Conservation (phyloP, 345 rosid species). For the Dipteronia sinensis region DNA sequence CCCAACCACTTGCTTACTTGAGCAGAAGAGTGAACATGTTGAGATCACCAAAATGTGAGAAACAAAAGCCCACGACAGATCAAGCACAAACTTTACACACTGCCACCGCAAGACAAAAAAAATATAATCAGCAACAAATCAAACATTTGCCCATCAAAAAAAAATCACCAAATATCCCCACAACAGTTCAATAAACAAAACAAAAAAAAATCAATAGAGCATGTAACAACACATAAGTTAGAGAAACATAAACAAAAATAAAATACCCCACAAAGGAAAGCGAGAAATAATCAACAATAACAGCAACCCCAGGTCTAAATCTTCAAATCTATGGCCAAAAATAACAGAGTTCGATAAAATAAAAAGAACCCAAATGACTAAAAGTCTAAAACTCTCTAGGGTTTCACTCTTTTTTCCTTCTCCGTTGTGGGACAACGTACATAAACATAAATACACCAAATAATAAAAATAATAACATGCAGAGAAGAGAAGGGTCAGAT, state of each 20-base stretch:
- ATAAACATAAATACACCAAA: neutral
- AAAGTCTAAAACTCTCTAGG: conserved; percentile 8
- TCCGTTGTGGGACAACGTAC: neutral
- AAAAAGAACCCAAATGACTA: conserved; percentile 2
- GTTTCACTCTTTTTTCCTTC: neutral
- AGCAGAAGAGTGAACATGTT: conserved; percentile 6
- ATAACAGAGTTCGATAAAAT: neutral
- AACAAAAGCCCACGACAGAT: conserved; percentile 37
- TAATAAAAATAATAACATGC: neutral
- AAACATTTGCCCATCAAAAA: conserved; percentile 15
- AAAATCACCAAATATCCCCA: neutral
- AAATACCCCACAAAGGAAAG: conserved; percentile 4
- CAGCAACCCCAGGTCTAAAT: neutral
- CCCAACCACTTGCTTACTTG: conserved; percentile 10
- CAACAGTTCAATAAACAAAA: neutral
- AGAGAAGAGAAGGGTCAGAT: conserved; percentile 27
- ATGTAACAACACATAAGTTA: neutral
- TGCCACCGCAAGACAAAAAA: conserved; percentile 40
- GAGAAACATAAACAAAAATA: neutral
- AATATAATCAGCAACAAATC: conserved; percentile 15
- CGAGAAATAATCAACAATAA: neutral
- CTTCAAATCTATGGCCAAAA: neutral
- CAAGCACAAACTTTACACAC: conserved; percentile 28
- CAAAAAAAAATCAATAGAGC: neutral
- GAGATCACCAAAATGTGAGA: conserved; percentile 24